Conservation (phyloP, 805 yeast genomes). For the Vanderwaltozyma tropicalis region DNA sequence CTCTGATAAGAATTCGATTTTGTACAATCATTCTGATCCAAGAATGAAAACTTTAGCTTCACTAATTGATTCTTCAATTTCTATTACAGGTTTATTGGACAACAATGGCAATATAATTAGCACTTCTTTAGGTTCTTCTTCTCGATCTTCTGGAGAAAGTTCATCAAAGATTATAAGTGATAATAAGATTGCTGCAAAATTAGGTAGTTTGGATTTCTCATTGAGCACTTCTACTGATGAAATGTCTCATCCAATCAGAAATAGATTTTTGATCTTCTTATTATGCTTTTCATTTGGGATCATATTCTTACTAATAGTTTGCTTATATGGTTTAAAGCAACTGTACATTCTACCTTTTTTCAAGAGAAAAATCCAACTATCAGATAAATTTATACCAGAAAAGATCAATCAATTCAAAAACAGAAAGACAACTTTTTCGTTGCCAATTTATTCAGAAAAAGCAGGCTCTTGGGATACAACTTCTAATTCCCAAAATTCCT, state of each 20-base stretch:
- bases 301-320: background rate
- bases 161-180: background rate
- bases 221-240: background rate
- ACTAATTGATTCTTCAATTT: slow-evolving; percentile 47
- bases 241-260: background rate
- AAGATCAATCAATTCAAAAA: too few species aligned
- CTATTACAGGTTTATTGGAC: slow-evolving; percentile 15
- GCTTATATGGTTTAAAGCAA: background rate
- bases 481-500: background rate
- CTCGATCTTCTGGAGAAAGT: background rate
- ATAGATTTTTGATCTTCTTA: background rate
- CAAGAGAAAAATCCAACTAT: too few species aligned
- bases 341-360: background rate
- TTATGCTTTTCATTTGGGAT: background rate
- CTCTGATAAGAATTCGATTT: slow-evolving; percentile 38
- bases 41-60: slow-evolving; percentile 24
- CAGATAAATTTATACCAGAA: background rate
- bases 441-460: background rate
- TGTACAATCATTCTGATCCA: slow-evolving; percentile 50
- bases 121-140: background rate
- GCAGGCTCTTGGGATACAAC: background rate
- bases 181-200: background rate
- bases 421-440: background rate
- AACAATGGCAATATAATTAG: background rate
- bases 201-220: background rate